Conservation (phyloP, 768 basidiomycete species). For the Leccinum sublutescens region DNA sequence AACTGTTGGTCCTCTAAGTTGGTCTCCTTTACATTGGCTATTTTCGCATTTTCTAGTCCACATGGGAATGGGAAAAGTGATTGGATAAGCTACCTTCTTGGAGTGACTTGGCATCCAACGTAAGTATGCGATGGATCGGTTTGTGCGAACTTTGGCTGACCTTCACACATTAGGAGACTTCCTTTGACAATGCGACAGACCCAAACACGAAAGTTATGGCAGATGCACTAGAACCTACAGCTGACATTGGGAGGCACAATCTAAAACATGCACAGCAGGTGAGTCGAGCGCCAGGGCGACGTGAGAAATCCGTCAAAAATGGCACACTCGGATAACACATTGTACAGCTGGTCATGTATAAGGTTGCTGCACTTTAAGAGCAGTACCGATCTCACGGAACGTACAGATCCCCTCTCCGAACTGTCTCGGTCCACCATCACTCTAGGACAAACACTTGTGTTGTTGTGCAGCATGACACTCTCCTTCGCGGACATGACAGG, state of each 20-base stretch:
- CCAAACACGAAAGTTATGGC: background rate
- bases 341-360: background rate
- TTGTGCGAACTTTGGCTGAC: slow-evolving; percentile 93
- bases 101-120: slow-evolving; percentile 81
- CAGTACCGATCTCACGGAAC: background rate
- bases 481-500: background rate
- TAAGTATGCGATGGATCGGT: slow-evolving; percentile 93
- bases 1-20: slow-evolving; percentile 71
- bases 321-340: background rate
- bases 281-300: background rate
- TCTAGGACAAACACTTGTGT: background rate
- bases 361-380: background rate
- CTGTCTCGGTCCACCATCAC: background rate
- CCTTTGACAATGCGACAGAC: slow-evolving; percentile 37
- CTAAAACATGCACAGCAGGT: background rate
- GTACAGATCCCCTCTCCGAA: background rate
- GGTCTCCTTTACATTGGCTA: slow-evolving; percentile 83
- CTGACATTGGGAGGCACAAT: background rate
- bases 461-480: background rate
- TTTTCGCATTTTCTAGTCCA: slow-evolving; percentile 92
- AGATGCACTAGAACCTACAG: background rate
- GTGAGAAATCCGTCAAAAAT: background rate
- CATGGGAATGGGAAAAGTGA: background rate
- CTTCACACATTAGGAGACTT: slow-evolving; percentile 91
- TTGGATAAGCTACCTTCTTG: slow-evolving; percentile 50